Conservation (phyloP, 1,284 basidiomycete species). For the Trichosporon asahii region DNA sequence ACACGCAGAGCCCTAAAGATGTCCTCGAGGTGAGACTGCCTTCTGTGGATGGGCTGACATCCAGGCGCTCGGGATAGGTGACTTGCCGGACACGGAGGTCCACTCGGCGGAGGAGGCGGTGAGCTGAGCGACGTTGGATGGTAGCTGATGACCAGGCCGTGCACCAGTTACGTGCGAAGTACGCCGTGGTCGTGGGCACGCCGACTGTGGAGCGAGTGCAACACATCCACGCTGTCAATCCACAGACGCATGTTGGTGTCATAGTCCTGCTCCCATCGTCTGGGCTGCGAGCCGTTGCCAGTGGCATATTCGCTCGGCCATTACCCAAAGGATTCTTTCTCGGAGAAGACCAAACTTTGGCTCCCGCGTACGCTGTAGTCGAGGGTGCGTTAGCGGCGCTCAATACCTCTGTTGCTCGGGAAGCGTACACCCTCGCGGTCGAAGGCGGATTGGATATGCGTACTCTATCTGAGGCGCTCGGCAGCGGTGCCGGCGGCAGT, state of each 20-base stretch:
- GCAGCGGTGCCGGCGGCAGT: conserved; percentile 10
- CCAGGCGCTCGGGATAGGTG: neutral
- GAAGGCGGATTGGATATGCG: conserved; percentile 12
- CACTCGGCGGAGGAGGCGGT: neutral
- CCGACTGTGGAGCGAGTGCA: neutral
- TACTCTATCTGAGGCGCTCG: conserved; percentile 7
- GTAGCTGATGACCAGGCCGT: neutral
- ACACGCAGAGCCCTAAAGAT: neutral
- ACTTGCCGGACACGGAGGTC: neutral
- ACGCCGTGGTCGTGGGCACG: conserved; percentile 12
- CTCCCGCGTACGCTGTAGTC: conserved; percentile 1
- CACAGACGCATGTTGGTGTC: conserved; percentile 13
- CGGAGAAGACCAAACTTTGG: neutral
- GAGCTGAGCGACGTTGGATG: neutral
- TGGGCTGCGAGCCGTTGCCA: conserved; percentile 4
- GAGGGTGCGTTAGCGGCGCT: conserved; percentile 13
- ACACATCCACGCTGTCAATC: conserved; percentile 8
- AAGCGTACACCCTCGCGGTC: conserved; percentile 12
- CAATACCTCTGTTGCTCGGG: conserved; percentile 9
- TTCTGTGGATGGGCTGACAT: neutral
- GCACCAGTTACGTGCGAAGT: neutral
- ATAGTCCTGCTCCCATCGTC: conserved; percentile 5
- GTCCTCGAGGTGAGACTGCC: neutral
- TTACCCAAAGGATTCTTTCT: conserved; percentile 7
- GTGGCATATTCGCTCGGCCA: conserved; percentile 3